Evolutionary conservation across 2,329 filamentous ascomycete genomes (phyloP).

Genomic region (Diplodia corticola): DNA sequence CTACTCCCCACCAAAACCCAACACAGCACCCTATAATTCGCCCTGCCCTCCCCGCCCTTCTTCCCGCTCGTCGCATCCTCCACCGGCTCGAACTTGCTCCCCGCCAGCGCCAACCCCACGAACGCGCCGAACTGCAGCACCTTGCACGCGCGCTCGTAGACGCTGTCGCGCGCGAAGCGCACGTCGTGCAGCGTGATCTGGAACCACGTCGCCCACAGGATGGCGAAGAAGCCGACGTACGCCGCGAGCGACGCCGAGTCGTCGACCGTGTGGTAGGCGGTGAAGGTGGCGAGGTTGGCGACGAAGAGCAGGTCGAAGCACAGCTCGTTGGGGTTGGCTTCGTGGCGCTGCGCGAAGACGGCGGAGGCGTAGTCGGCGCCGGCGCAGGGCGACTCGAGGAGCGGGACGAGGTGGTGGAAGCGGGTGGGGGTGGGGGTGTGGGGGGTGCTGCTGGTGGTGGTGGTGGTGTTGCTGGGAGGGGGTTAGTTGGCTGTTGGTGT

Average conservation of each 20-base stretch:
- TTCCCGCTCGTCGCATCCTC: background rate
- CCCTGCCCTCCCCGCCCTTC: background rate
- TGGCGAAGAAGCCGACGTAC: slow-evolving; percentile 43
- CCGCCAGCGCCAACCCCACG: slow-evolving; percentile 40
- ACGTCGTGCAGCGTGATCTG: slow-evolving; percentile 44
- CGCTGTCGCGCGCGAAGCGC: slow-evolving; percentile 40
- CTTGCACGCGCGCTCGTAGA: slow-evolving; percentile 42
- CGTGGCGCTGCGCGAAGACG: slow-evolving; percentile 41
- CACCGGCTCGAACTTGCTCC: slow-evolving; percentile 37
- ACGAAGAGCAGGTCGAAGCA: slow-evolving; percentile 41
- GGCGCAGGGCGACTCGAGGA: slow-evolving; percentile 37
- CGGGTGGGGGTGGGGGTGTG: slow-evolving; percentile 25
- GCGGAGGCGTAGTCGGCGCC: slow-evolving; percentile 39
- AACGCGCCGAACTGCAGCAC: slow-evolving; percentile 40
- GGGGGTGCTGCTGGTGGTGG: too few relatives aligned
- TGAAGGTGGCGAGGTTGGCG: slow-evolving; percentile 43
- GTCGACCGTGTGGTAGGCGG: slow-evolving; percentile 42
- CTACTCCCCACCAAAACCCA: slow-evolving; percentile 39
- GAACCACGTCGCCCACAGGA: slow-evolving; percentile 42
- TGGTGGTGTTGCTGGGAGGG: background rate
- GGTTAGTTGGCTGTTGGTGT: too few relatives aligned
- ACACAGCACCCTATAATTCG: slow-evolving; percentile 41
- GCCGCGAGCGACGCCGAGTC: slow-evolving; percentile 35
- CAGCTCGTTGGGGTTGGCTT: slow-evolving; percentile 42
- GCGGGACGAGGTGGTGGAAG: slow-evolving; percentile 37